These are phyloP conservation scores for Suillus subaureus DNA, from an alignment of 768 basidiomycete species.

Conservation along the genomic window DNA sequence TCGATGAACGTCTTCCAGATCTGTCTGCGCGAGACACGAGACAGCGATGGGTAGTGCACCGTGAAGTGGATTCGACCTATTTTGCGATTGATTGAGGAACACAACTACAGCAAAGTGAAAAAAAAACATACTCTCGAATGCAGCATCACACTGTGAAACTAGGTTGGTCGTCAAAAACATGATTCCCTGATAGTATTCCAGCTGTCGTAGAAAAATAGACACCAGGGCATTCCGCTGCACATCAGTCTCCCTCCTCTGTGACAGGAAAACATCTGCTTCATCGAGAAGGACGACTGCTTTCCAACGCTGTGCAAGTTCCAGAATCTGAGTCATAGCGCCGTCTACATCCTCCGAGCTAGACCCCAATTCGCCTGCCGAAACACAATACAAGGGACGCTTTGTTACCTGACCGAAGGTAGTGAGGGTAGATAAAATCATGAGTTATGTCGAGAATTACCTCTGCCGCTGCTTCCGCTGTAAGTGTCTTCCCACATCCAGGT, in stretches of 20 bases:
- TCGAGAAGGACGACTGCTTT: slow-evolving; percentile 61
- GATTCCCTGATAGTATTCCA: slow-evolving; percentile 63
- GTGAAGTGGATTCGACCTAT: slow-evolving; percentile 39
- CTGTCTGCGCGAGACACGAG: slow-evolving; percentile 17
- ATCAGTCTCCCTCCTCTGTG: slow-evolving; percentile 54
- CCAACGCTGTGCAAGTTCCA: slow-evolving; percentile 58
- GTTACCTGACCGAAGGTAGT: neutral
- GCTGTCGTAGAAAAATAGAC: slow-evolving; percentile 63
- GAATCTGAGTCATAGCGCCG: slow-evolving; percentile 25
- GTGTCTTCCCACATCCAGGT: slow-evolving; percentile 48
- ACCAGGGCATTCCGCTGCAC: slow-evolving; percentile 60
- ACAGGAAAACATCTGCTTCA: slow-evolving; percentile 55
- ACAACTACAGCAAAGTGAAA: neutral
- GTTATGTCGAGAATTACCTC: slow-evolving; percentile 41
- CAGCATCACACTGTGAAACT: slow-evolving; percentile 53
- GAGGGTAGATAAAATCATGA: neutral
- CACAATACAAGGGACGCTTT: neutral
- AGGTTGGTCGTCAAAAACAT: slow-evolving; percentile 58
- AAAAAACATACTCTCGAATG: slow-evolving; percentile 45
- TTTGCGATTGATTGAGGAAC: neutral
- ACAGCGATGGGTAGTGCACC: slow-evolving; percentile 35
- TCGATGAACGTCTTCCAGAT: slow-evolving; percentile 1
- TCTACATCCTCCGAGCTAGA: neutral
- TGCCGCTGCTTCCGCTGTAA: slow-evolving; percentile 61
- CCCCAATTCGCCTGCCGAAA: neutral